Conservation (phyloP, 176 grass and related monocot species). For the Pontederia paniculata region DNA sequence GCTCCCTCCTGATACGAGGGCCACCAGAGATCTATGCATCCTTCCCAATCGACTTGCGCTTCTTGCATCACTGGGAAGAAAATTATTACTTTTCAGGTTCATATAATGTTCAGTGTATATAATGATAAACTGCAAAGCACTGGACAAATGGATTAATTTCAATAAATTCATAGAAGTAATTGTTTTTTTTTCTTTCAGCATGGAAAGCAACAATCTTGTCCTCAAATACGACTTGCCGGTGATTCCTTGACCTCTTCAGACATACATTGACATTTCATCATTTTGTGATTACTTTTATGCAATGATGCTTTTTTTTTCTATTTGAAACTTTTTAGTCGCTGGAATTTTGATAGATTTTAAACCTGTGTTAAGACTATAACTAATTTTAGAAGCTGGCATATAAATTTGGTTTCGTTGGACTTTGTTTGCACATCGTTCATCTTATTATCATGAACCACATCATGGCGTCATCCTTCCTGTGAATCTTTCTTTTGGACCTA, state of each 20-base stretch:
- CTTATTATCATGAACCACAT: no score
- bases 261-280: background rate
- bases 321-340: no score
- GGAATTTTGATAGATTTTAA: no score
- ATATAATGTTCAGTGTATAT: constrained; percentile 9
- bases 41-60: constrained; percentile 40
- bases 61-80: constrained; percentile 74
- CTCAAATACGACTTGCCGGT: constrained; percentile 80
- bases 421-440: no score
- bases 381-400: no score
- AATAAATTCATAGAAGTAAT: constrained; percentile 11
- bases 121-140: background rate
- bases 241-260: constrained; percentile 25
- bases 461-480: no score
- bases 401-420: no score
- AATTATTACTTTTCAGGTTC: constrained; percentile 66
- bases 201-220: constrained; percentile 50
- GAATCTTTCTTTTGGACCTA: no score
- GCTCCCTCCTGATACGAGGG: constrained; percentile 68
- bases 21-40: constrained; percentile 66
- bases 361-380: no score
- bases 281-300: no score
- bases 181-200: constrained; percentile 40
- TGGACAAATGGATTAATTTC: background rate
- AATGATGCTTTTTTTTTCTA: no score